A percentile compares a stretch with the other conserved stretches of the same genome.
Conservation (phyloP, 208 protist genomes). For the Trypanosoma cruzi region DNA sequence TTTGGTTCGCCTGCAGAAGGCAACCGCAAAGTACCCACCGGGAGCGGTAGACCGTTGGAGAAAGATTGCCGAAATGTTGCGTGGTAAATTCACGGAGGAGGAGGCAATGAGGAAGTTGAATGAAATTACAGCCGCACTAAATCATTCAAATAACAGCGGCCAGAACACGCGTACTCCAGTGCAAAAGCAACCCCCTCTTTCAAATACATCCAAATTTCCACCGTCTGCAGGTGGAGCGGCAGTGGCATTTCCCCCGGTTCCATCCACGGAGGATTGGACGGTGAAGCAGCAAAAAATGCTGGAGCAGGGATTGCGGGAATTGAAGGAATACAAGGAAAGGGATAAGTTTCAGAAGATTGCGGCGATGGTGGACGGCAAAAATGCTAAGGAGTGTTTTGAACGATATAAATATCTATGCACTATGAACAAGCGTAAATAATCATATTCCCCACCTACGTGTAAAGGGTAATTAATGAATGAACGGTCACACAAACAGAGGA, state of each 20-base stretch:
- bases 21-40: constrained; percentile 93
- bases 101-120: constrained; percentile 94
- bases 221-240: background rate
- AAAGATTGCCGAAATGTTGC: constrained; percentile 80
- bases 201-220: too few relatives aligned
- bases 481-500: too few relatives aligned
- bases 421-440: constrained; percentile 87
- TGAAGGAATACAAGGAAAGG: constrained; percentile 94
- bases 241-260: constrained; percentile 12
- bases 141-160: constrained; percentile 30
- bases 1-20: constrained; percentile 93
- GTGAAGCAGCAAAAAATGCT: constrained; percentile 95
- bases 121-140: constrained; percentile 73
- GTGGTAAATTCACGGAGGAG: constrained; percentile 81
- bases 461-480: constrained; percentile 4
- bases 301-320: constrained; percentile 90
- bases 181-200: constrained; percentile 5
- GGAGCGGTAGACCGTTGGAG: constrained; percentile 93
- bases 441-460: background rate
- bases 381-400: constrained; percentile 96
- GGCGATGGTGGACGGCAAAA: constrained; percentile 93
- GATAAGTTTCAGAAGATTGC: constrained; percentile 97
- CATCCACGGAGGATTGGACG: constrained; percentile 89
- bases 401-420: constrained; percentile 96
- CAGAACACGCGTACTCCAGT: constrained; percentile 11